These are phyloP conservation scores for Pharus latifolius DNA, from an alignment of 176 grass and related monocot genomes.

Conservation along the genomic window DNA sequence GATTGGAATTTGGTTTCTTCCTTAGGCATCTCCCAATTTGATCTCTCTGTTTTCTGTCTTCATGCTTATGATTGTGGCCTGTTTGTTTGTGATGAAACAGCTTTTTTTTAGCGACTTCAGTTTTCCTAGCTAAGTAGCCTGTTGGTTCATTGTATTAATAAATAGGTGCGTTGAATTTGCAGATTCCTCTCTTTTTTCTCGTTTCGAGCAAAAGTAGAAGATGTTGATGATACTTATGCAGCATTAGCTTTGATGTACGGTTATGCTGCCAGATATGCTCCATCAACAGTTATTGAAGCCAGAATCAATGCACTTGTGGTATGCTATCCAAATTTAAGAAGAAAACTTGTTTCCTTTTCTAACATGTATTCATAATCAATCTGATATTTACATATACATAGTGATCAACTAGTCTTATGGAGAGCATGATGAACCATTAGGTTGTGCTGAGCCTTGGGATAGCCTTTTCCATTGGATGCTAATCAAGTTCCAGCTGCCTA, in stretches of 20 bases:
- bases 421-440: background rate
- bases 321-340: constrained; percentile 16
- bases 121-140: constrained; percentile 3
- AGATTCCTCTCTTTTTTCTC: constrained; percentile 86
- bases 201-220: constrained; percentile 58
- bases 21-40: too few relatives aligned
- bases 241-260: constrained; percentile 97
- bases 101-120: constrained; percentile 5
- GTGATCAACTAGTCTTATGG: background rate
- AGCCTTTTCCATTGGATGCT: background rate
- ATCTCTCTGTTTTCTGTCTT: too few relatives aligned
- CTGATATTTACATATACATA: background rate
- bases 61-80: too few relatives aligned
- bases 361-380: background rate
- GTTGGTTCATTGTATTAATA: constrained; percentile 12
- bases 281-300: constrained; percentile 96
- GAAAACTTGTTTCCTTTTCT: background rate
- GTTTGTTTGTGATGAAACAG: too few relatives aligned
- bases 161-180: constrained; percentile 20
- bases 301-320: constrained; percentile 99
- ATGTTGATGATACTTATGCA: constrained; percentile 93
- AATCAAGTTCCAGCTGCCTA: background rate
- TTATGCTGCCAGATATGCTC: constrained; percentile 99
- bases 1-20: too few relatives aligned
- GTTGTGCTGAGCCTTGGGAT: background rate